These are phyloP conservation scores for Gautieria morchelliformis DNA, from an alignment of 768 basidiomycete genomes.

Conservation along the genomic window DNA sequence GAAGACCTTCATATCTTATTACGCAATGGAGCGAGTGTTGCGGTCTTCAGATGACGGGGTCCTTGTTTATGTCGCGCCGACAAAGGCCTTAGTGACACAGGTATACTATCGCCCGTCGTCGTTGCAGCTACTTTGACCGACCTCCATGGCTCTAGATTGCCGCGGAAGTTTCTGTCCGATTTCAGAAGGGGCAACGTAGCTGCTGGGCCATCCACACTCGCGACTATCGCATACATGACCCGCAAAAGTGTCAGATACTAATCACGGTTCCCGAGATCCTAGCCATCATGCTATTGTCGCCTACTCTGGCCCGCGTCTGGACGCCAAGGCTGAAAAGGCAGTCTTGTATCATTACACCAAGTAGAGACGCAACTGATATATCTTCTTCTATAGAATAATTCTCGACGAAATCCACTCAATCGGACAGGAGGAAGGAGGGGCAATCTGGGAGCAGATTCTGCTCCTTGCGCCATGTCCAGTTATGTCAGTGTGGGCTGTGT, in stretches of 20 bases:
- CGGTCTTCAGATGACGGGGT: constrained; percentile 55
- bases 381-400: constrained; percentile 38
- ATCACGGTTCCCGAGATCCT: constrained; percentile 68
- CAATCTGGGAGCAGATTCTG: constrained; percentile 70
- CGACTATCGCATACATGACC: constrained; percentile 52
- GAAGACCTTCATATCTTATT: constrained; percentile 71
- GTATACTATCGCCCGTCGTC: constrained; percentile 5
- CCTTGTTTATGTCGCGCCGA: constrained; percentile 65
- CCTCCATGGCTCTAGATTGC: constrained; percentile 29
- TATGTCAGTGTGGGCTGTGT: constrained; percentile 35
- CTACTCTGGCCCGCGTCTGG: constrained; percentile 52
- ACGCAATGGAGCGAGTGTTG: constrained; percentile 65
- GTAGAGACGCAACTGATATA: not conserved
- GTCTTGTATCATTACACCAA: constrained; percentile 6
- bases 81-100: constrained; percentile 65
- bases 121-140: not conserved
- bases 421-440: constrained; percentile 51
- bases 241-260: constrained; percentile 61
- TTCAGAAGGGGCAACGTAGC: constrained; percentile 33
- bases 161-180: constrained; percentile 65
- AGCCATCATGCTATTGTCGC: constrained; percentile 59
- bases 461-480: constrained; percentile 62
- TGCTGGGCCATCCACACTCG: constrained; percentile 56
- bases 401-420: constrained; percentile 57
- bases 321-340: constrained; percentile 53